Percentiles rank a stretch among this genome's conserved stretches.
phyloP scores from a whole-genome alignment of 352 stramenopile genomes.

The Globisporangium apiculatum region DNA sequence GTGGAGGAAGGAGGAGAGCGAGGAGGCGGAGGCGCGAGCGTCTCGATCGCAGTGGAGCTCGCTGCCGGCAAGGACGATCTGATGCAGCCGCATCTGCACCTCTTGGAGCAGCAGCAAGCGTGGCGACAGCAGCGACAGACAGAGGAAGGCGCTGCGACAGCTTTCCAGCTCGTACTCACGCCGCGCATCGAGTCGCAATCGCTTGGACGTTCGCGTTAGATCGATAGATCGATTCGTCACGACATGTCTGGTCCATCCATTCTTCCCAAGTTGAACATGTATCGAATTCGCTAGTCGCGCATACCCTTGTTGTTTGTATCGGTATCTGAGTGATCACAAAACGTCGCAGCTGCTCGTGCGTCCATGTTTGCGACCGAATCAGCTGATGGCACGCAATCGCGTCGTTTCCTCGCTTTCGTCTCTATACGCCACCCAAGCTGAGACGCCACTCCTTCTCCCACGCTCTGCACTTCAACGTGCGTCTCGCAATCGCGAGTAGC shows the following conservation, averaged over 20 bases:
- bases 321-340: background rate
- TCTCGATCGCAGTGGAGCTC: conserved; percentile 8
- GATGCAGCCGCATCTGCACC: background rate
- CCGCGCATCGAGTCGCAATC: background rate
- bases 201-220: background rate
- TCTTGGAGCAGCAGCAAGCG: background rate
- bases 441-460: no score
- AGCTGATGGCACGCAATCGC: conserved; percentile 3
- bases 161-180: conserved; percentile 4
- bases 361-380: conserved; percentile 3
- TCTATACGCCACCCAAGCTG: background rate
- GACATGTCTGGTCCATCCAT: no score
- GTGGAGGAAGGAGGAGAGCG: no score
- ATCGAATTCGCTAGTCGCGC: background rate
- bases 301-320: background rate
- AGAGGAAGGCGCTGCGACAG: background rate
- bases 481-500: no score
- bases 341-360: background rate
- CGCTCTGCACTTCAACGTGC: background rate
- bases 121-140: background rate
- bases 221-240: no score
- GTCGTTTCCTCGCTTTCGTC: background rate
- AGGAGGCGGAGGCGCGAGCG: background rate
- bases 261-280: no score
- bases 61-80: background rate